Percentiles rank a stretch among this genome's conserved stretches.
Conservation (phyloP, 2,329 filamentous ascomycete genomes). For the Pseudocercospora eumusae region DNA sequence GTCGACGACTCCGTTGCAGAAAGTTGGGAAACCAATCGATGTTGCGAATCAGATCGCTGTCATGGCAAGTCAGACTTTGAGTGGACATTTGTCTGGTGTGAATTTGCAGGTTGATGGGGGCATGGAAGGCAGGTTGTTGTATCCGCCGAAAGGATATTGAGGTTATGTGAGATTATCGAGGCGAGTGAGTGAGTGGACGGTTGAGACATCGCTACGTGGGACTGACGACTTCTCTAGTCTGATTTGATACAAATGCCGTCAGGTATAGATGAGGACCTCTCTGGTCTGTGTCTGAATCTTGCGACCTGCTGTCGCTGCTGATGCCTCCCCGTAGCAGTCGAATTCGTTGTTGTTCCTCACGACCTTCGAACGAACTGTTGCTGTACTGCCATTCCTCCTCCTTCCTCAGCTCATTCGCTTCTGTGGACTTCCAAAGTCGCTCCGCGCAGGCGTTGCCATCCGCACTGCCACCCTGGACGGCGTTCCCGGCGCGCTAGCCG, state of each 20-base stretch:
- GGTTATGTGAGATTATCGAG: too few species aligned
- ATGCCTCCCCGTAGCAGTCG: too few species aligned
- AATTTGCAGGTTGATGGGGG: slow-evolving; percentile 35
- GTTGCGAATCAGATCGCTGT: slow-evolving; percentile 37
- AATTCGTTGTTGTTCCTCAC: not conserved
- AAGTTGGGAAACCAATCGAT: slow-evolving; percentile 34
- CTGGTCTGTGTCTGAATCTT: too few species aligned
- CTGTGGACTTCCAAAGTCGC: slow-evolving; percentile 39
- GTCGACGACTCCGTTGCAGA: slow-evolving; percentile 38
- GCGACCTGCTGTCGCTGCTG: too few species aligned
- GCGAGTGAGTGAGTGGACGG: too few species aligned
- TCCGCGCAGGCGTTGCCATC: slow-evolving; percentile 32
- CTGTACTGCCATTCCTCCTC: not conserved
- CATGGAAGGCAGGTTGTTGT: slow-evolving; percentile 37
- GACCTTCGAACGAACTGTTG: not conserved
- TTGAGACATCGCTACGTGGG: too few species aligned
- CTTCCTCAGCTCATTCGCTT: not conserved
- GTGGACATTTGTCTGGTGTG: slow-evolving; percentile 37
- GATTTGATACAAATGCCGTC: too few species aligned
- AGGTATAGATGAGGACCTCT: too few species aligned
- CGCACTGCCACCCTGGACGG: slow-evolving; percentile 33
- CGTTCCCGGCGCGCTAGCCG: slow-evolving; percentile 37
- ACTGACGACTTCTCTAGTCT: too few species aligned
- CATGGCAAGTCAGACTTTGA: slow-evolving; percentile 31
- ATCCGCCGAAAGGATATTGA: slow-evolving; percentile 11